Conservation (phyloP, 345 rosid genomes). For the Sonneratia caseolaris region DNA sequence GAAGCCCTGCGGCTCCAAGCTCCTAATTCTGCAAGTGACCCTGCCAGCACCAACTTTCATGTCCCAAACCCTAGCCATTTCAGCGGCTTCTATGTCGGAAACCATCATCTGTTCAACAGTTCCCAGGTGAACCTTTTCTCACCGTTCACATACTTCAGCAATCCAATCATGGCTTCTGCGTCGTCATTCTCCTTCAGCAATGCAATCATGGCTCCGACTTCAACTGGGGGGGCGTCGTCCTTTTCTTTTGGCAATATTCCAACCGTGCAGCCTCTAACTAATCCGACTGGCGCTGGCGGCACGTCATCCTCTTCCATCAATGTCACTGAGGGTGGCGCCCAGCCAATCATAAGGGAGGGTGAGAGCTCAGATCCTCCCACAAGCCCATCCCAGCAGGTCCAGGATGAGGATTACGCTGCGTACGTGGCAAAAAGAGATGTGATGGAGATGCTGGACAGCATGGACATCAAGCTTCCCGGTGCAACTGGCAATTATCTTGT, state of each 20-base stretch:
- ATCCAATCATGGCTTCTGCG: background rate
- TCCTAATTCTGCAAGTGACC: background rate
- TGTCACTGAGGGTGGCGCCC: background rate
- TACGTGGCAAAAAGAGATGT: slow-evolving; percentile 8
- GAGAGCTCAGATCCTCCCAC: slow-evolving; percentile 7
- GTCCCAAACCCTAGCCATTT: background rate
- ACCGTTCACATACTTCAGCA: background rate
- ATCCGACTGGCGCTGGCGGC: background rate
- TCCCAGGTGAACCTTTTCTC: background rate
- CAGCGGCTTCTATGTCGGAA: background rate
- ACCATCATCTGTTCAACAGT: background rate
- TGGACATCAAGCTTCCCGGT: background rate
- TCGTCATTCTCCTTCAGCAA: background rate
- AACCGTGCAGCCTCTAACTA: too few species aligned
- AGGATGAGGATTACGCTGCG: background rate
- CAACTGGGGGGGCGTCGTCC: too few species aligned
- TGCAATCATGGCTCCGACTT: too few species aligned
- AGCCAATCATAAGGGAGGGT: slow-evolving; percentile 2
- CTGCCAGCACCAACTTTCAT: background rate
- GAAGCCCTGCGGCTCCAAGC: background rate
- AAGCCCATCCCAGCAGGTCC: background rate
- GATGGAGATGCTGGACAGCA: slow-evolving; percentile 4
- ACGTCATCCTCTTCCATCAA: background rate
- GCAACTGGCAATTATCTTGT: background rate
- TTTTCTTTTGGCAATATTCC: too few species aligned